Conservation (phyloP, 768 basidiomycete genomes). For the Gyrodon lividus region DNA sequence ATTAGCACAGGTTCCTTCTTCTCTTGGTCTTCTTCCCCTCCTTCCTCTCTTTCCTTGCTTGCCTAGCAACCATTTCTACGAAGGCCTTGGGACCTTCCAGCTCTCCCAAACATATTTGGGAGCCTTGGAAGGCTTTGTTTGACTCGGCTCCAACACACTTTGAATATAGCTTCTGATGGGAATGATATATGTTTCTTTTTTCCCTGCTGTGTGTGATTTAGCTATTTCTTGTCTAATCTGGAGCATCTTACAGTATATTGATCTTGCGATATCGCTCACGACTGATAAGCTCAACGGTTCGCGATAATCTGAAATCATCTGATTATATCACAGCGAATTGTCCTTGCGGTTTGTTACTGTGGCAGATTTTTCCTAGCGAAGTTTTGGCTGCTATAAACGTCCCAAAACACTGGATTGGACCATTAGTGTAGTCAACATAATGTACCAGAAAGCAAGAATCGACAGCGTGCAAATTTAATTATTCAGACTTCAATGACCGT, state of each 20-base stretch:
- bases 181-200: too few species aligned
- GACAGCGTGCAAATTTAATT: background rate
- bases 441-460: background rate
- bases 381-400: background rate
- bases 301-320: background rate
- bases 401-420: background rate
- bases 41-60: too few species aligned
- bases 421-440: background rate
- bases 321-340: too few species aligned
- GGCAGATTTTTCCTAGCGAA: background rate
- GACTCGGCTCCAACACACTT: too few species aligned
- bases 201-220: too few species aligned
- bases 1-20: too few species aligned
- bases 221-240: background rate
- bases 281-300: background rate
- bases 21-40: too few species aligned
- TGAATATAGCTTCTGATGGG: too few species aligned
- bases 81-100: too few species aligned
- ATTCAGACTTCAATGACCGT: background rate
- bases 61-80: too few species aligned
- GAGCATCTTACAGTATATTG: background rate
- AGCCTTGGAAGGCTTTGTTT: too few species aligned
- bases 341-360: background rate
- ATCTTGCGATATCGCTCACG: background rate
- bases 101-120: too few species aligned